Evolutionary conservation across 495 filamentous ascomycete genomes (phyloP), one percentile per base, ranked within the genome.

Genomic region (Aspergillus hancockii): DNA sequence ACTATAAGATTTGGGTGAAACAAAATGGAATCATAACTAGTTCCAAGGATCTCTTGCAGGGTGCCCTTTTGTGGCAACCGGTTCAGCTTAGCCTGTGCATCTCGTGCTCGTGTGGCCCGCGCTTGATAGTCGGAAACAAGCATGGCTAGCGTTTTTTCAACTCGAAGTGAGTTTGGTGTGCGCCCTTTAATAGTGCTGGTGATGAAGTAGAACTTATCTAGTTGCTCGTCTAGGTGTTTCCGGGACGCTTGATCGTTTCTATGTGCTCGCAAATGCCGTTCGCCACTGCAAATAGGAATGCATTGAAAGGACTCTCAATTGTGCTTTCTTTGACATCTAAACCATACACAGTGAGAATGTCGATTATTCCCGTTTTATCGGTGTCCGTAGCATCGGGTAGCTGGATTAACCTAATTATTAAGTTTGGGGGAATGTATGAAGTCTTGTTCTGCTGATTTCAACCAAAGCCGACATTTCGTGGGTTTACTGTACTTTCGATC

Each of bases 321-420:
- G 23, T 22, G 31, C 12, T 21, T 36, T 52, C 23, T 4, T 52
- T 52, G 50, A 52, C 50, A 21, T 32, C 28, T 52, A 23, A 23
- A 3, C 10, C 9, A 34, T 52, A 52, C 9, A 36, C 50, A 18
- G 18, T 30, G 18, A 52, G 50, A 8, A 12, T 36, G 31, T 32
- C 16, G 23, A 52, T 34, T 62, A 65, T 40, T 65, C 59, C 45
- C 59, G 63, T 19, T 59, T 59, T 25, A 49, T 65, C 36, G 63
- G 59, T 58, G 63, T 62, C 14, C 62, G 58, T 52, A 60, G 59
- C 32, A 65, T 52, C 30, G 3, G 23, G 28, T 32, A 52, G 8
- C 18, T 52, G 25, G 34, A 52, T 30, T 25, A 52, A 30, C 31
- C 34, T 52, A 12, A 52, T 21, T 52, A 52, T 12, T 8, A 23